Base-by-base conservation (phyloP, 805 yeast genomes). In the Suhomyces prunicola region DNA sequence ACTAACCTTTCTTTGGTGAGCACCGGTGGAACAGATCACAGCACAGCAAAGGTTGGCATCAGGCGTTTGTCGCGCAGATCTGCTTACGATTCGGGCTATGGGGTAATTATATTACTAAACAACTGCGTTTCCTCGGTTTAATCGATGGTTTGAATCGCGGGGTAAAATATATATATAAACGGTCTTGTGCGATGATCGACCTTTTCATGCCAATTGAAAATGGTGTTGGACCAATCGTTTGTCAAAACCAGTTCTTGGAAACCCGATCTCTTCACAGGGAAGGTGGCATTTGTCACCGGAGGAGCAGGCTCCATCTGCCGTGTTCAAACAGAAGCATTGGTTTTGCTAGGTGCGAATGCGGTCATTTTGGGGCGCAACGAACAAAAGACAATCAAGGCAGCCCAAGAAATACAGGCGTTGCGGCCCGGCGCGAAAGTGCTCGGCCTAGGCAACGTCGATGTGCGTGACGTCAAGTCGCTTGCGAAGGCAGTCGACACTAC, bases 241-340 rank as follows among this genome's bases (percentile, higher is more conserved):
- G 53, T 65, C 22, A 55, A 59, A 19, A 44, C 55, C 26, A 57
- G 63, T 23, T 57, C 52, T 19, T 66, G 70, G 70, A 66, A 64
- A 44, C 55, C 63, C 13, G 65, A 64, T 50, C 35, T 66, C 22
- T 66, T 66, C 57, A 60, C 62, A 49, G 70, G 70, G 23, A 66
- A 66, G 54, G 70, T 66, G n/a, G 69, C 61, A 24, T 66, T 66
- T 46, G 69, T 65, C 50, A 66, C 70, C 0, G 70, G 70, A 12
- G 70, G 70, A 23, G 69, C 70, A 9, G 70, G 70, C 44, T 59
- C 67, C 47, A 66, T 66, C 44, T 66, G 70, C 47, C 57, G 64
- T 24, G 70, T 64, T 8, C 70, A 66, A 46, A 63, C 69, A 19
- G 70, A 66, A 48, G 70, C 70, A 5, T 33, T 66, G 56, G 60